Percentiles rank a stretch among this genome's conserved stretches.
Evolutionary conservation across 495 filamentous ascomycete genomes (phyloP).

Genomic region (Penicillium coprophilum): DNA sequence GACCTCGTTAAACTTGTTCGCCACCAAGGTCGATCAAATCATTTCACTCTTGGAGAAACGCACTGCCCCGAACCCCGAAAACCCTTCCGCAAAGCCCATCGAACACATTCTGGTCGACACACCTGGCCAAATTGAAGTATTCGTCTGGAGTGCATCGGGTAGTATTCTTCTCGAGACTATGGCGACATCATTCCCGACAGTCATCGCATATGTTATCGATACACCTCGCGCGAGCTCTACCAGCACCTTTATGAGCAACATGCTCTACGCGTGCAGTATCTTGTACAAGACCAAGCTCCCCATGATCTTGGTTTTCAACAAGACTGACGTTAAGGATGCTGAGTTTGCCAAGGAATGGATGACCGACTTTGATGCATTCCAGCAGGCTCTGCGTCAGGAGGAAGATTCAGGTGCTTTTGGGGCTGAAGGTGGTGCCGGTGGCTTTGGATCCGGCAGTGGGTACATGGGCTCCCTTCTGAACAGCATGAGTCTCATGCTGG

Average conservation of each 20-base stretch:
- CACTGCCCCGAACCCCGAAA: conserved; percentile 60
- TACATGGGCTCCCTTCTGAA: conserved; percentile 98
- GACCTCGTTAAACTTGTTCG: conserved; percentile 92
- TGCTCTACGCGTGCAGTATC: conserved; percentile 98
- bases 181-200: conserved; percentile 89
- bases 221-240: conserved; percentile 90
- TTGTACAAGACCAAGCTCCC: conserved; percentile 97
- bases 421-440: conserved; percentile 61
- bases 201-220: conserved; percentile 96
- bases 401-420: conserved; percentile 77
- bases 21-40: conserved; percentile 96
- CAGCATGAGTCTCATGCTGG: conserved; percentile 95
- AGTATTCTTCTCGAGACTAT: conserved; percentile 91
- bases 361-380: conserved; percentile 97
- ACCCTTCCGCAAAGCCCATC: conserved; percentile 62
- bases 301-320: conserved; percentile 99
- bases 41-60: conserved; percentile 87
- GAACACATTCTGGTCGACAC: conserved; percentile 90
- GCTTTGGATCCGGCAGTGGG: conserved; percentile 71
- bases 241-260: conserved; percentile 98
- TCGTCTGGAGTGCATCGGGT: conserved; percentile 94
- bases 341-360: conserved; percentile 98
- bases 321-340: conserved; percentile 91
- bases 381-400: conserved; percentile 75
- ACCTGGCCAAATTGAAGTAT: conserved; percentile 96